Conservation (phyloP, 768 basidiomycete genomes). For the Psilocybe tampanensis region DNA sequence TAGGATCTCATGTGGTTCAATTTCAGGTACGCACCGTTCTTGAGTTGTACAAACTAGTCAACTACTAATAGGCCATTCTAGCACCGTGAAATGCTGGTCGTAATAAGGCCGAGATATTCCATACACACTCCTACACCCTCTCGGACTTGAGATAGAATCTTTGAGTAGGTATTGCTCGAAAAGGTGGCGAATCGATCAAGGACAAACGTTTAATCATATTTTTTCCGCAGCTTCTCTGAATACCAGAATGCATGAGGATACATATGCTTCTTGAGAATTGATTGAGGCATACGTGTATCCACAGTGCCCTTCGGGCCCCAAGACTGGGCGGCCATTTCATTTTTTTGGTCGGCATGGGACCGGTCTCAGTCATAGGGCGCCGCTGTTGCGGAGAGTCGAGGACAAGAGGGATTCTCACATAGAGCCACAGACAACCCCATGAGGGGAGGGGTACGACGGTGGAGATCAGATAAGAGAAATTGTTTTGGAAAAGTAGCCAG, state of each 20-base stretch:
- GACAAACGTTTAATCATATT: background rate
- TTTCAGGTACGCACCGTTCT: too few species aligned
- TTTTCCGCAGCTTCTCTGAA: too few species aligned
- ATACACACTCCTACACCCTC: too few species aligned
- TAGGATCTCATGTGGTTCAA: too few species aligned
- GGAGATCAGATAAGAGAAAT: background rate
- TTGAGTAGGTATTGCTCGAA: background rate
- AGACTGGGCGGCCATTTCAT: too few species aligned
- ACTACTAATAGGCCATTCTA: too few species aligned
- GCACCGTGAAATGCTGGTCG: too few species aligned
- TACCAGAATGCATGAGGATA: background rate
- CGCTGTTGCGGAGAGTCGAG: background rate
- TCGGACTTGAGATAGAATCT: background rate
- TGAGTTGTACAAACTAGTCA: too few species aligned
- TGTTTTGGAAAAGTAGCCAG: background rate
- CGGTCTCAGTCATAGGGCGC: background rate
- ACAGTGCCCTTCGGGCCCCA: background rate
- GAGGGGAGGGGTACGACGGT: background rate
- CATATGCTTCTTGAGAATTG: too few species aligned
- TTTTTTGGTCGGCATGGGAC: background rate
- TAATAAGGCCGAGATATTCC: too few species aligned
- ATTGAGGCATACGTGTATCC: too few species aligned
- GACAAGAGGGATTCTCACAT: background rate
- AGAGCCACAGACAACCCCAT: background rate
- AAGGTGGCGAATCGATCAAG: background rate